Percentiles rank a stretch among this genome's conserved stretches.
Evolutionary conservation across 2,329 filamentous ascomycete species (phyloP).

Genomic region (Xylaria arbuscula): DNA sequence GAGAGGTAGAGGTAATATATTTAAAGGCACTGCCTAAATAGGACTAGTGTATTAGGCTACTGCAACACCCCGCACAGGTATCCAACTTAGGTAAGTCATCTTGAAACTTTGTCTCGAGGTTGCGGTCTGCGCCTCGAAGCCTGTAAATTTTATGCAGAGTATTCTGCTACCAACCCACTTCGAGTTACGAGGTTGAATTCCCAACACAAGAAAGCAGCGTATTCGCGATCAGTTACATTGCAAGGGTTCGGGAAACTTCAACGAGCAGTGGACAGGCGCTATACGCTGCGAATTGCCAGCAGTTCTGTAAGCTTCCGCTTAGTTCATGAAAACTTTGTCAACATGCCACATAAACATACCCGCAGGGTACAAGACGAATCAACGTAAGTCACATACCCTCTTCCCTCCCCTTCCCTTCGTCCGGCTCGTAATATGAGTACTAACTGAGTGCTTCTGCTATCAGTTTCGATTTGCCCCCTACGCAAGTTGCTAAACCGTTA

Average conservation of each 20-base stretch:
- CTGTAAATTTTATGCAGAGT: neutral
- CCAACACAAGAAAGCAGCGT: neutral
- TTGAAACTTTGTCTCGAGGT: neutral
- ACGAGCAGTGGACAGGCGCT: neutral
- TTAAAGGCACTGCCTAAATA: neutral
- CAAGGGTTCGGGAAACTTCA: neutral
- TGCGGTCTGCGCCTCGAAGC: neutral
- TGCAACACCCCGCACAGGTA: neutral
- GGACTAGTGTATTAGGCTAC: neutral
- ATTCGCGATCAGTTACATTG: neutral
- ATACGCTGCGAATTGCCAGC: neutral
- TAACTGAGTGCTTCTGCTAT: conserved; percentile 8
- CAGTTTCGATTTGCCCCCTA: conserved; percentile 64
- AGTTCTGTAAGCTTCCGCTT: neutral
- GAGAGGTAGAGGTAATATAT: neutral
- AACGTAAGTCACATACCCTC: conserved; percentile 56
- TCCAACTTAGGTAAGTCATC: neutral
- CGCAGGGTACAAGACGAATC: conserved; percentile 68
- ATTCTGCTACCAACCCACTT: neutral
- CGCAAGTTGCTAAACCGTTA: conserved; percentile 62
- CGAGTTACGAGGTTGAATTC: neutral
- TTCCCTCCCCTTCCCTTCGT: conserved; percentile 13
- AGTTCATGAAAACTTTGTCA: neutral
- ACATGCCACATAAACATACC: conserved; percentile 90
- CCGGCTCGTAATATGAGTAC: conserved; percentile 40